Evolutionary conservation across 2,329 filamentous ascomycete species (phyloP).

Genomic region (Fusarium caatingaense): DNA sequence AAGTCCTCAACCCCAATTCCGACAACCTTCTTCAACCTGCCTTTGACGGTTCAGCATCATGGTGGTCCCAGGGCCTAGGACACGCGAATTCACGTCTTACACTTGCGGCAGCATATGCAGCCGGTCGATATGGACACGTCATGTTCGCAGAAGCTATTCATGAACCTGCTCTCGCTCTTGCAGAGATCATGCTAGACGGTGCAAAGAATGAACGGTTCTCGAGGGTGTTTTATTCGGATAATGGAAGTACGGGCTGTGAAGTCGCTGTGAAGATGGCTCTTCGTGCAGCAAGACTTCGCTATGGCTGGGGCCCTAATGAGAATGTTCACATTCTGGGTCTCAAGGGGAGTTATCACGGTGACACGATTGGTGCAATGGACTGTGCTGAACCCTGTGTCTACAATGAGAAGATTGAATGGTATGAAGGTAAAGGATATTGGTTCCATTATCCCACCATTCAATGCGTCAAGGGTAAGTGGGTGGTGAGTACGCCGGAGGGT

Average conservation of each 20-base stretch:
- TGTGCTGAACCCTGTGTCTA: constrained; percentile 80
- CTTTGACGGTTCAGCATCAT: constrained; percentile 87
- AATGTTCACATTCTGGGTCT: constrained; percentile 78
- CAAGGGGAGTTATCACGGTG: constrained; percentile 85
- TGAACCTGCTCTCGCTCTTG: constrained; percentile 77
- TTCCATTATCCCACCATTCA: constrained; percentile 81
- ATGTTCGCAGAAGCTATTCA: constrained; percentile 89
- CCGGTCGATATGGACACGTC: constrained; percentile 86
- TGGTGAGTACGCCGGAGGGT: constrained; percentile 65
- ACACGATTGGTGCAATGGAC: constrained; percentile 91
- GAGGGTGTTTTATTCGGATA: constrained; percentile 85
- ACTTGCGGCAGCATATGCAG: constrained; percentile 81
- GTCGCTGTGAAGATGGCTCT: constrained; percentile 89
- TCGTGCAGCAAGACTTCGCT: constrained; percentile 73
- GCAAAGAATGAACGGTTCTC: constrained; percentile 72
- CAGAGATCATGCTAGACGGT: constrained; percentile 70
- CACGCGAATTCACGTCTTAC: constrained; percentile 79
- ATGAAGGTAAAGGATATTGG: constrained; percentile 82
- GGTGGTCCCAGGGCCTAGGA: constrained; percentile 91
- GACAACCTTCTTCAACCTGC: constrained; percentile 59
- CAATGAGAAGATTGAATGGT: constrained; percentile 90
- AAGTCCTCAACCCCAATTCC: constrained; percentile 57
- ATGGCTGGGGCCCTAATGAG: constrained; percentile 69
- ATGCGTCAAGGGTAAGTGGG: constrained; percentile 74
- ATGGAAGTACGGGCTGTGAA: constrained; percentile 85